Percentiles rank a stretch among this genome's conserved stretches.
Conservation (phyloP, 495 filamentous ascomycete genomes). For the Sporormia fimetaria region DNA sequence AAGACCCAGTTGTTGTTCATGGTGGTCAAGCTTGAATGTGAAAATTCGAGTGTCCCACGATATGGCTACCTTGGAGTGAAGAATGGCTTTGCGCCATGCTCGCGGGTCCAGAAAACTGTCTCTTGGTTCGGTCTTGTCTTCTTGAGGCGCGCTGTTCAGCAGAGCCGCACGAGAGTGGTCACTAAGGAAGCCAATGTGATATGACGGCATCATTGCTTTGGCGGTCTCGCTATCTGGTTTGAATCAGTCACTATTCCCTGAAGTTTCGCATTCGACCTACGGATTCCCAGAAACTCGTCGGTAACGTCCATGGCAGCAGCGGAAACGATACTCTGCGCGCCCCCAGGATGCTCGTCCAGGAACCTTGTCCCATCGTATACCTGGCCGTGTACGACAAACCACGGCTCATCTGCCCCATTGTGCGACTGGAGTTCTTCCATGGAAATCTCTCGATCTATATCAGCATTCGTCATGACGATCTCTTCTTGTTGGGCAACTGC, state of each 20-base stretch:
- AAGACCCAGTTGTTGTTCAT: constrained; percentile 60
- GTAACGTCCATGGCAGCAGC: constrained; percentile 77
- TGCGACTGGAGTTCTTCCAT: constrained; percentile 65
- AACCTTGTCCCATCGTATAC: constrained; percentile 86
- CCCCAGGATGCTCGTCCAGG: constrained; percentile 78
- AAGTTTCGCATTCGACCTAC: constrained; percentile 42
- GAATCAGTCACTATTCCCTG: constrained; percentile 7
- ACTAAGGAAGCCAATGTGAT: constrained; percentile 75
- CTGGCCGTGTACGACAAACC: constrained; percentile 88
- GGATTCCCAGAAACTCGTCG: constrained; percentile 91
- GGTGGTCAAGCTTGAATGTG: constrained; percentile 65
- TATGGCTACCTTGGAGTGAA: constrained; percentile 52
- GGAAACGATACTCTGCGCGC: constrained; percentile 74
- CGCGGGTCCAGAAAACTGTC: constrained; percentile 59
- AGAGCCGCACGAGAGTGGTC: constrained; percentile 46
- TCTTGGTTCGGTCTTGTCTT: constrained; percentile 35
- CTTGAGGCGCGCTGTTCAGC: constrained; percentile 29
- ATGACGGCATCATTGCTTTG: constrained; percentile 79
- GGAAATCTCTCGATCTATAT: constrained; percentile 49
- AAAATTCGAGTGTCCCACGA: constrained; percentile 81
- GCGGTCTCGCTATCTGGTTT: constrained; percentile 74
- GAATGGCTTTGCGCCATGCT: constrained; percentile 56
- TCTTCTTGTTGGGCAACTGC: constrained; percentile 43
- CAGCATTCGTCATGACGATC: constrained; percentile 71
- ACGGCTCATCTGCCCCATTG: constrained; percentile 55